These are phyloP conservation scores for Nigrospora oryzae DNA, from an alignment of 2,329 filamentous ascomycete genomes.

Conservation along the genomic window DNA sequence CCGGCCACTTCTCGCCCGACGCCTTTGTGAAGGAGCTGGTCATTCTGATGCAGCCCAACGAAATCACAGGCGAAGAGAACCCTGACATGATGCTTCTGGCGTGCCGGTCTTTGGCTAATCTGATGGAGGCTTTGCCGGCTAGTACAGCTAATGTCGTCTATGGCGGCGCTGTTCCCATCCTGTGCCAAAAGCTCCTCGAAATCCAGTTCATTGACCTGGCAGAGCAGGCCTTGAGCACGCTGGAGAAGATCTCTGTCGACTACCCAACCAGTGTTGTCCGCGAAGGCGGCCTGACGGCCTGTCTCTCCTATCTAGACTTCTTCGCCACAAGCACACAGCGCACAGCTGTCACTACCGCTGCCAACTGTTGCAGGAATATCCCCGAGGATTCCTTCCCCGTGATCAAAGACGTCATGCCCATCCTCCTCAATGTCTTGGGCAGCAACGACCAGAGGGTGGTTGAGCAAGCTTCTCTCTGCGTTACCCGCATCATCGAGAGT, in stretches of 20 bases:
- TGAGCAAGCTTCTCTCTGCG: constrained; percentile 91
- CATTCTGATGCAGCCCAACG: constrained; percentile 80
- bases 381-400: constrained; percentile 88
- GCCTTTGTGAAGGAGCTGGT: constrained; percentile 94
- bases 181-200: constrained; percentile 91
- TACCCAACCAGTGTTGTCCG: constrained; percentile 93
- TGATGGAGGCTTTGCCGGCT: constrained; percentile 93
- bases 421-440: constrained; percentile 76
- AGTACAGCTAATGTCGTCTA: constrained; percentile 95
- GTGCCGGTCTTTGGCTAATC: constrained; percentile 88
- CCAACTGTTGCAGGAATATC: constrained; percentile 96
- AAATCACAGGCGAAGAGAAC: constrained; percentile 76
- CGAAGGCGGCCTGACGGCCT: constrained; percentile 92
- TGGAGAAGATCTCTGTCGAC: constrained; percentile 96
- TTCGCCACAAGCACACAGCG: constrained; percentile 95
- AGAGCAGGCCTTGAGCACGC: constrained; percentile 90
- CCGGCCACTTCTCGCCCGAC: constrained; percentile 90
- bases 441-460: constrained; percentile 96
- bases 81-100: constrained; percentile 96
- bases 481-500: constrained; percentile 92
- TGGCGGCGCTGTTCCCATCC: constrained; percentile 86
- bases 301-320: constrained; percentile 91
- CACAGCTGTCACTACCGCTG: constrained; percentile 92
- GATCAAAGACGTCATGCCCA: constrained; percentile 93
- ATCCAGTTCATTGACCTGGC: constrained; percentile 97